These are phyloP conservation scores for Leccinum boreale DNA, from an alignment of 768 basidiomycete species.

Conservation along the genomic window DNA sequence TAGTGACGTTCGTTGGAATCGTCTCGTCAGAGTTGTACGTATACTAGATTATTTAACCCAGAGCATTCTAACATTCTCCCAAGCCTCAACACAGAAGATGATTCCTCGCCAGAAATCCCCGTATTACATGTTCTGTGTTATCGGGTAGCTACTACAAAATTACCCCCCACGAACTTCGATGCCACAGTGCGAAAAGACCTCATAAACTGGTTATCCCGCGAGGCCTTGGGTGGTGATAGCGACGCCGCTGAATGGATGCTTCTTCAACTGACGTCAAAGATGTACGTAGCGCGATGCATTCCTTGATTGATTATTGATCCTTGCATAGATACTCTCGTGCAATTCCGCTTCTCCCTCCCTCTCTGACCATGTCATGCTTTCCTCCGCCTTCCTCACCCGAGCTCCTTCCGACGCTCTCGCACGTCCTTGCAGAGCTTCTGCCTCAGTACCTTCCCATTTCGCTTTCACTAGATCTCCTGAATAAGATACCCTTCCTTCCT, in stretches of 20 bases:
- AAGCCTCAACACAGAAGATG: slow-evolving; percentile 40
- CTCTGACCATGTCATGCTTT: slow-evolving; percentile 61
- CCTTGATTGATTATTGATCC: neutral
- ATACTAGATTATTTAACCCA: neutral
- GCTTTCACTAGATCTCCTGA: slow-evolving; percentile 61
- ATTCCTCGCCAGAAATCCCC: slow-evolving; percentile 42
- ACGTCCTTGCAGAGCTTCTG: slow-evolving; percentile 55
- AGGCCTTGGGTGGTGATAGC: slow-evolving; percentile 64
- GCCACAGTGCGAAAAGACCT: slow-evolving; percentile 47
- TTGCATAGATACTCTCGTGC: slow-evolving; percentile 58
- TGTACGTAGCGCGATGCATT: slow-evolving; percentile 45
- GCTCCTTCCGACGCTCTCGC: slow-evolving; percentile 45
- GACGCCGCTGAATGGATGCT: slow-evolving; percentile 76
- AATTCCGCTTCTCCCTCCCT: slow-evolving; percentile 64
- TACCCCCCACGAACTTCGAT: slow-evolving; percentile 6
- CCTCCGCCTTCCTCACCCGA: slow-evolving; percentile 39
- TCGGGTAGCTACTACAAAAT: slow-evolving; percentile 1
- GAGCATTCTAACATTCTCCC: slow-evolving; percentile 19
- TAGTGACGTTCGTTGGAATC: slow-evolving; percentile 73
- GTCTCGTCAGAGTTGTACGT: slow-evolving; percentile 62
- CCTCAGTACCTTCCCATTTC: slow-evolving; percentile 55
- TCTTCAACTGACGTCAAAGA: slow-evolving; percentile 53
- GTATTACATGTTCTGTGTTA: slow-evolving; percentile 68
- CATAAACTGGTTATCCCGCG: slow-evolving; percentile 69
- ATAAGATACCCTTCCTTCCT: slow-evolving; percentile 55